phyloP scores from a whole-genome alignment of 2,329 filamentous ascomycete species.

The Tolypocladium paradoxum region DNA sequence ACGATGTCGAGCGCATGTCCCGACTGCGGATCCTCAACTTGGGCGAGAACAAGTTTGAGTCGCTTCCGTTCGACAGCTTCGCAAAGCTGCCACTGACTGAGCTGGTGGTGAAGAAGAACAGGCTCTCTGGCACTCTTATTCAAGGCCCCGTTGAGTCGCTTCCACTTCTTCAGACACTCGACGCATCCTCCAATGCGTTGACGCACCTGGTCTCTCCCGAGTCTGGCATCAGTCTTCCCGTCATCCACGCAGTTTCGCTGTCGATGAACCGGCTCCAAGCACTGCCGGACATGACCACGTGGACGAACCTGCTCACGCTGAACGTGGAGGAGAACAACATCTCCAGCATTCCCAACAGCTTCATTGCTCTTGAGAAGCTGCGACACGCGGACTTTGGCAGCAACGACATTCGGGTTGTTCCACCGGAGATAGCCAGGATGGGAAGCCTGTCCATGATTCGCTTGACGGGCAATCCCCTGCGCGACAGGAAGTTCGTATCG shows the following conservation, averaged over 20 bases:
- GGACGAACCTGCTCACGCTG: slow-evolving; percentile 62
- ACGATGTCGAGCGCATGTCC: slow-evolving; percentile 53
- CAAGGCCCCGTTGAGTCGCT: slow-evolving; percentile 47
- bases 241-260: slow-evolving; percentile 62
- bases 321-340: slow-evolving; percentile 76
- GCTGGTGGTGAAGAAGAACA: slow-evolving; percentile 67
- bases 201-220: slow-evolving; percentile 35
- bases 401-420: slow-evolving; percentile 70
- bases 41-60: slow-evolving; percentile 64
- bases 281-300: slow-evolving; percentile 65
- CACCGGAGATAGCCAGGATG: slow-evolving; percentile 71
- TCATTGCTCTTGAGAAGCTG: slow-evolving; percentile 55
- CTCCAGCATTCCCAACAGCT: slow-evolving; percentile 62
- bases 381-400: slow-evolving; percentile 73
- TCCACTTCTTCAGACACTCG: slow-evolving; percentile 59
- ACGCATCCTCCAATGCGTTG: slow-evolving; percentile 69
- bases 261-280: slow-evolving; percentile 67
- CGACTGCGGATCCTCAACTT: slow-evolving; percentile 69
- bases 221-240: slow-evolving; percentile 51
- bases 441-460: slow-evolving; percentile 62
- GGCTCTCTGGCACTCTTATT: slow-evolving; percentile 62
- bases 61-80: slow-evolving; percentile 60
- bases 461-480: slow-evolving; percentile 79
- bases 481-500: slow-evolving; percentile 75
- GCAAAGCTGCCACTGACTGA: slow-evolving; percentile 61